A percentile compares a stretch with the other conserved stretches of the same genome.
Conservation (phyloP, 2,329 filamentous ascomycete species). For the Rhynchosporium agropyri region DNA sequence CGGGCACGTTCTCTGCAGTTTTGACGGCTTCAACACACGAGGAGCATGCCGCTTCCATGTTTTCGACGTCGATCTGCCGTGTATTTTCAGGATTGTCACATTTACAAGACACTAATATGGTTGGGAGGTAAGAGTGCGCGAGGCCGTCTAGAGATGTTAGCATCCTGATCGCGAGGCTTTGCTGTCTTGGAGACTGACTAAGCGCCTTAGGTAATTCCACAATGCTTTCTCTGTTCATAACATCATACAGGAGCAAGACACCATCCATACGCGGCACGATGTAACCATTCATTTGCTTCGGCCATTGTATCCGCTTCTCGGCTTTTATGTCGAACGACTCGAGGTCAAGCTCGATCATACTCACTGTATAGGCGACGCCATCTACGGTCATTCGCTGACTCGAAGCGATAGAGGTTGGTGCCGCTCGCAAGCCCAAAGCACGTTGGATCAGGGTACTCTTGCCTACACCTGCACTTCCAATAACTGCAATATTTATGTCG, state of each 20-base stretch:
- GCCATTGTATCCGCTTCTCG: slow-evolving; percentile 64
- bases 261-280: slow-evolving; percentile 78
- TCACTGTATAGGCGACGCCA: slow-evolving; percentile 59
- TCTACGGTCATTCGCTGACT: slow-evolving; percentile 62
- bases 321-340: slow-evolving; percentile 65
- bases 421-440: slow-evolving; percentile 57
- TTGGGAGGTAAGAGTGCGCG: slow-evolving; percentile 71
- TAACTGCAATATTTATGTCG: slow-evolving; percentile 65
- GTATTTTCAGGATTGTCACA: slow-evolving; percentile 75
- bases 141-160: slow-evolving; percentile 63
- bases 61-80: slow-evolving; percentile 71
- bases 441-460: slow-evolving; percentile 71
- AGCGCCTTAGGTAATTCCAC: slow-evolving; percentile 73
- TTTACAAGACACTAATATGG: slow-evolving; percentile 84
- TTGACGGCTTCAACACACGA: slow-evolving; percentile 73
- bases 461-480: slow-evolving; percentile 67
- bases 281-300: slow-evolving; percentile 68
- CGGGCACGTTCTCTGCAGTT: slow-evolving; percentile 69
- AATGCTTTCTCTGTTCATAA: slow-evolving; percentile 76
- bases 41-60: slow-evolving; percentile 67
- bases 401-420: slow-evolving; percentile 57
- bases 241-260: slow-evolving; percentile 84
- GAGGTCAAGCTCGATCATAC: slow-evolving; percentile 66
- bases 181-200: slow-evolving; percentile 59
- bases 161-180: slow-evolving; percentile 6